Conservation (phyloP, 1,284 basidiomycete species). For the Boletus subluridellus region DNA sequence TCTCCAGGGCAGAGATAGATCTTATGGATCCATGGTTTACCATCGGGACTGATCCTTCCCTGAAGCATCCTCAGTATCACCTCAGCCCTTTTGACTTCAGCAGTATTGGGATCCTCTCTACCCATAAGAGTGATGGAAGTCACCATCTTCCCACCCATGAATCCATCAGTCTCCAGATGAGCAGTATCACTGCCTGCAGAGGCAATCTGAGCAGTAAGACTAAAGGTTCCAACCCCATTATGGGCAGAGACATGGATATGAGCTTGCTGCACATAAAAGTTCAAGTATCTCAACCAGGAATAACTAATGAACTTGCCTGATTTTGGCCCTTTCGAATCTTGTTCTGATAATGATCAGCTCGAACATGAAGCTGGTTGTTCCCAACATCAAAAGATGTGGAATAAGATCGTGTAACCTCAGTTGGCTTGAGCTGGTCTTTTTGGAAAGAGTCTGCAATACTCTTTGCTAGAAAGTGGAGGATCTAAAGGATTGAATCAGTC, state of each 20-base stretch:
- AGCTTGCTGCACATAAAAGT: constrained; percentile 12
- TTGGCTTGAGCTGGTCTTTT: constrained; percentile 46
- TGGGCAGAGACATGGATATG: constrained; percentile 16
- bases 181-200: constrained; percentile 1
- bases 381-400: constrained; percentile 23
- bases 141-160: constrained; percentile 30
- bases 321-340: constrained; percentile 36
- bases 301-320: constrained; percentile 26
- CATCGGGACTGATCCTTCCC: constrained; percentile 32
- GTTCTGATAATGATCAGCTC: constrained; percentile 41
- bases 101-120: constrained; percentile 49
- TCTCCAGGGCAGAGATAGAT: constrained; percentile 44
- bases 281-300: not conserved
- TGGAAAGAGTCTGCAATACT: constrained; percentile 47
- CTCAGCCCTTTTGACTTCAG: constrained; percentile 46
- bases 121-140: constrained; percentile 45
- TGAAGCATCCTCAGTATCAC: constrained; percentile 51
- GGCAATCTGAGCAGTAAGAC: constrained; percentile 15
- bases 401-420: constrained; percentile 40
- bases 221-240: constrained; percentile 17
- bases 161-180: constrained; percentile 12
- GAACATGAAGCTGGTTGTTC: constrained; percentile 28
- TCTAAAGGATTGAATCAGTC: constrained; percentile 15
- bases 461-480: constrained; percentile 47
- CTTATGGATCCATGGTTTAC: constrained; percentile 56